Evolutionary conservation across 805 yeast species (phyloP).

Genomic region (Sugiyamaella chiloensis): DNA sequence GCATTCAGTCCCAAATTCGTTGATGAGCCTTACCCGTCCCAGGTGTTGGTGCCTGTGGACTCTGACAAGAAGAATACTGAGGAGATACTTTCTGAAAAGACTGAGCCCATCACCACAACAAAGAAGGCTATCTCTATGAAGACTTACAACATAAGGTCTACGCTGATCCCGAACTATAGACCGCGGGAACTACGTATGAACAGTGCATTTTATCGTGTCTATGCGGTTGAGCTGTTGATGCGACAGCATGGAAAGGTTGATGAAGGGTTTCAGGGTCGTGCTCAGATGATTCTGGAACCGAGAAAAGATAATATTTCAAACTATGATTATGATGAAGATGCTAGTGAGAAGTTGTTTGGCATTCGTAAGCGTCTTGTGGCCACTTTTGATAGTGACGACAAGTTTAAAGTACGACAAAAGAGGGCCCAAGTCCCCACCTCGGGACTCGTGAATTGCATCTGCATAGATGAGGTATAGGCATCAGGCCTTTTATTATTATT

Average conservation of each 20-base stretch:
- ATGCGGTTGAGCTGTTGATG: conserved; percentile 36
- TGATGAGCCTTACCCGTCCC: conserved; percentile 23
- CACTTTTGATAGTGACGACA: conserved; percentile 9
- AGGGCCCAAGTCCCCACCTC: conserved; percentile 7
- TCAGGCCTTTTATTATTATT: background rate
- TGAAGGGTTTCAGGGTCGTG: conserved; percentile 32
- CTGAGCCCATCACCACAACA: background rate
- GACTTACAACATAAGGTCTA: conserved; percentile 32
- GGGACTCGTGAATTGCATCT: background rate
- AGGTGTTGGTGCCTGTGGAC: conserved; percentile 2
- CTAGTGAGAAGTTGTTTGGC: conserved; percentile 24
- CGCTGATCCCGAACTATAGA: conserved; percentile 26
- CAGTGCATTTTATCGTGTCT: conserved; percentile 33
- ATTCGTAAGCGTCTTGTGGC: conserved; percentile 25
- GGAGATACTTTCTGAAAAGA: background rate
- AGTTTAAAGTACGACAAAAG: background rate
- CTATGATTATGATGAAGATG: conserved; percentile 18
- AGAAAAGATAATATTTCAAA: conserved; percentile 20
- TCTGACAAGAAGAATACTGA: background rate
- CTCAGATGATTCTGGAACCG: conserved; percentile 33
- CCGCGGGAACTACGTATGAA: conserved; percentile 35
- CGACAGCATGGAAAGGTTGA: conserved; percentile 34
- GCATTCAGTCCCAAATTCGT: conserved; percentile 26
- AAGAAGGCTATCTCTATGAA: conserved; percentile 23
- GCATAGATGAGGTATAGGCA: conserved; percentile 10